Evolutionary conservation across 768 basidiomycete genomes (phyloP).

Genomic region (Leccinum sublutescens): DNA sequence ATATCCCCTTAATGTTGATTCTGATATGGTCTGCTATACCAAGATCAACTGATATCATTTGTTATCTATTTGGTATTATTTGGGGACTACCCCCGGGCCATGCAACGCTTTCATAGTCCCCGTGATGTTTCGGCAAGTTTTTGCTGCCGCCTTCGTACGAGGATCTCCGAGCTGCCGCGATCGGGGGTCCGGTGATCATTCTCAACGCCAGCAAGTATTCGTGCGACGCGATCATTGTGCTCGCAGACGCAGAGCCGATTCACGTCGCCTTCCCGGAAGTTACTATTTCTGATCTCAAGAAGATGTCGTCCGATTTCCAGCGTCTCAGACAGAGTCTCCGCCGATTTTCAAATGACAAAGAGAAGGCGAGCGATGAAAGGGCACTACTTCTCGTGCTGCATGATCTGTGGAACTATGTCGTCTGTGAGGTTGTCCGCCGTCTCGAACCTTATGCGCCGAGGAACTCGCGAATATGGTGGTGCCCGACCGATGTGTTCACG

Average conservation of each 20-base stretch:
- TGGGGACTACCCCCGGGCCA: no score
- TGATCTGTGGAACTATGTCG: slow-evolving; percentile 23
- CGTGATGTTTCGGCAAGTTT: slow-evolving; percentile 24
- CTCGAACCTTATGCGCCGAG: slow-evolving; percentile 13
- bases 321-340: background rate
- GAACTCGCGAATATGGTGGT: slow-evolving; percentile 31
- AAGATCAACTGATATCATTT: no score
- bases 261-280: slow-evolving; percentile 12
- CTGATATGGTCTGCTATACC: no score
- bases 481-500: slow-evolving; percentile 24
- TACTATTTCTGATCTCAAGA: slow-evolving; percentile 5
- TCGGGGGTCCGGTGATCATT: slow-evolving; percentile 33
- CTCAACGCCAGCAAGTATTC: slow-evolving; percentile 28
- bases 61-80: no score
- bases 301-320: slow-evolving; percentile 6
- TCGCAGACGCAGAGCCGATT: slow-evolving; percentile 7
- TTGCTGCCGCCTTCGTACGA: slow-evolving; percentile 21
- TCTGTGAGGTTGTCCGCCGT: slow-evolving; percentile 16
- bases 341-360: background rate
- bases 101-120: no score
- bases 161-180: slow-evolving; percentile 18
- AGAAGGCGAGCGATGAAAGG: slow-evolving; percentile 4
- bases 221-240: slow-evolving; percentile 21
- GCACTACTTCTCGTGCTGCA: slow-evolving; percentile 11
- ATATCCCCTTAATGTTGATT: no score